A percentile compares a stretch with the other conserved stretches of the same genome.
These are phyloP conservation scores for Exsudoporus frostii DNA, from an alignment of 768 basidiomycete species.

Conservation along the genomic window DNA sequence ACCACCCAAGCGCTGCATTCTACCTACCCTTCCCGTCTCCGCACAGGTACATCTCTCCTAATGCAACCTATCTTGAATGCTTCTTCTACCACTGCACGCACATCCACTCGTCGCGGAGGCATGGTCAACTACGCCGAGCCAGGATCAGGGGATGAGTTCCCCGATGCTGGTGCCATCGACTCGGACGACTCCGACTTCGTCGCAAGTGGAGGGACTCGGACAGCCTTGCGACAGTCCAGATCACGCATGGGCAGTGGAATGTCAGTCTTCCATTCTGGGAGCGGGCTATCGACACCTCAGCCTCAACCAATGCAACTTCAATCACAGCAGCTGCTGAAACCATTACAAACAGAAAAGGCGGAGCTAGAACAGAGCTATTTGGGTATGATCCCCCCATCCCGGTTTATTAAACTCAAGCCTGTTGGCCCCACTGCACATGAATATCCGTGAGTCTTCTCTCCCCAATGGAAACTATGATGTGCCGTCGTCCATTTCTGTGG, in stretches of 20 bases:
- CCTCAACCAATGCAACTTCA: slow-evolving; percentile 21
- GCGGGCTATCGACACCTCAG: slow-evolving; percentile 39
- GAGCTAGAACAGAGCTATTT: slow-evolving; percentile 88
- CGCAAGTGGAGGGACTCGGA: slow-evolving; percentile 60
- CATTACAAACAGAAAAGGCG: slow-evolving; percentile 41
- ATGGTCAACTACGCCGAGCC: slow-evolving; percentile 86
- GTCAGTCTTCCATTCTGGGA: slow-evolving; percentile 52
- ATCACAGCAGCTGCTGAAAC: slow-evolving; percentile 18
- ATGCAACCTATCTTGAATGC: slow-evolving; percentile 76
- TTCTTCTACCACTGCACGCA: slow-evolving; percentile 40
- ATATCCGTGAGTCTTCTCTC: slow-evolving; percentile 60
- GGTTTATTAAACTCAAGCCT: slow-evolving; percentile 63
- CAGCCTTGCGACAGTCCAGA: slow-evolving; percentile 49
- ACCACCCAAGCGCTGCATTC: slow-evolving; percentile 70
- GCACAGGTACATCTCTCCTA: slow-evolving; percentile 85
- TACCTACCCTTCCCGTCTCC: slow-evolving; percentile 85
- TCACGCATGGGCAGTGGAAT: slow-evolving; percentile 46
- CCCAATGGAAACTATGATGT: slow-evolving; percentile 3
- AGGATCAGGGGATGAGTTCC: slow-evolving; percentile 77
- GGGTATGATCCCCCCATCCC: slow-evolving; percentile 78
- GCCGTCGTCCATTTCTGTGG: slow-evolving; percentile 17
- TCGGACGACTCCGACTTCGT: slow-evolving; percentile 83
- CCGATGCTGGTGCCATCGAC: slow-evolving; percentile 77
- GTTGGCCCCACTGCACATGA: slow-evolving; percentile 63
- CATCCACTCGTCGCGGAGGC: slow-evolving; percentile 58